phyloP scores from a whole-genome alignment of 306 rosid species.

The Inga laurina region DNA sequence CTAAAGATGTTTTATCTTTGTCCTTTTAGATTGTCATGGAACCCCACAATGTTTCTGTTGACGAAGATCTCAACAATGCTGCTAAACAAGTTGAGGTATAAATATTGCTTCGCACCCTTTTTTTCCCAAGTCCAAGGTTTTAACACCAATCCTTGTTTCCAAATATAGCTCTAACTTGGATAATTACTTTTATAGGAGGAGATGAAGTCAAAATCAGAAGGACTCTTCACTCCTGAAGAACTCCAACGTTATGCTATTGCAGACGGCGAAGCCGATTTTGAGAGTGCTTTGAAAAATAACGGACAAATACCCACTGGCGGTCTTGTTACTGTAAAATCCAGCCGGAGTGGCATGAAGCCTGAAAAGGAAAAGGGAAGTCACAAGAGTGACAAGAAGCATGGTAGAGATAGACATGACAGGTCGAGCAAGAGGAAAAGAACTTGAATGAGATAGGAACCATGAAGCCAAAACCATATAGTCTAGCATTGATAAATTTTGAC shows the following conservation, averaged over 20 bases:
- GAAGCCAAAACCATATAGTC: background rate
- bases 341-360: slow-evolving; percentile 36
- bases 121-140: background rate
- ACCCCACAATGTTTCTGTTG: slow-evolving; percentile 77
- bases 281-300: slow-evolving; percentile 41
- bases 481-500: background rate
- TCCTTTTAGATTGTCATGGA: slow-evolving; percentile 62
- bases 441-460: background rate
- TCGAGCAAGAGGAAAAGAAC: slow-evolving; percentile 51
- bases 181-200: slow-evolving; percentile 37
- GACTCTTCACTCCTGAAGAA: slow-evolving; percentile 38
- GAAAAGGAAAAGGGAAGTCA: slow-evolving; percentile 36
- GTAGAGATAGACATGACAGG: slow-evolving; percentile 38
- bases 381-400: slow-evolving; percentile 41
- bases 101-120: slow-evolving; percentile 3
- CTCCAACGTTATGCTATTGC: slow-evolving; percentile 53
- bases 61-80: slow-evolving; percentile 76
- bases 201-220: slow-evolving; percentile 46
- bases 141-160: background rate
- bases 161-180: slow-evolving; percentile 5
- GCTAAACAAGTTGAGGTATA: slow-evolving; percentile 82
- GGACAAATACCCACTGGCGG: slow-evolving; percentile 52
- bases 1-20: slow-evolving; percentile 5
- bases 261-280: slow-evolving; percentile 47
- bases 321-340: slow-evolving; percentile 47